Evolutionary conservation across 2,329 filamentous ascomycete species (phyloP).

Genomic region (Microcyclosporella mali): DNA sequence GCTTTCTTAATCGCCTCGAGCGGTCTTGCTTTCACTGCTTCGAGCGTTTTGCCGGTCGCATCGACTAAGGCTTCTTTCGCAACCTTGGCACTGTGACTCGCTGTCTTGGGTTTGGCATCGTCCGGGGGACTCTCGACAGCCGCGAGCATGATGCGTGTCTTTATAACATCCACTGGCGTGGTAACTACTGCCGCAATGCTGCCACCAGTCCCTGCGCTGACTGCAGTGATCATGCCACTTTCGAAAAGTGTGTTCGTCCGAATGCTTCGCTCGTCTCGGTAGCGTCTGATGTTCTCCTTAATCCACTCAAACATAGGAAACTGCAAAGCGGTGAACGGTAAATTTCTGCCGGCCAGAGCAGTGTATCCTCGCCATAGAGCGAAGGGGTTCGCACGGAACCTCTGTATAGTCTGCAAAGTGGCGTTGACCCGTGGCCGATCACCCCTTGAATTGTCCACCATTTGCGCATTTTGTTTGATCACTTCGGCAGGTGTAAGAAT

Average conservation of each 20-base stretch:
- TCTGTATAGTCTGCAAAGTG: constrained; percentile 51
- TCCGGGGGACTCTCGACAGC: constrained; percentile 38
- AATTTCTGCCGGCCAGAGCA: constrained; percentile 71
- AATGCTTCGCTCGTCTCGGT: constrained; percentile 35
- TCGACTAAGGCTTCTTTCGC: constrained; percentile 30
- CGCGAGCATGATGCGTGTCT: constrained; percentile 80
- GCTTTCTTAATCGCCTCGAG: constrained; percentile 31
- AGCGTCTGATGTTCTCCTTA: constrained; percentile 48
- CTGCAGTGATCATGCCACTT: constrained; percentile 63
- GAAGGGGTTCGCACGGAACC: constrained; percentile 51
- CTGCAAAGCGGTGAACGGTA: constrained; percentile 82
- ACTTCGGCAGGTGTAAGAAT: constrained; percentile 86
- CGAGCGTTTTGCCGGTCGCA: constrained; percentile 37
- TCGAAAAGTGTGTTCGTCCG: constrained; percentile 50
- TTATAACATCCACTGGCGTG: constrained; percentile 82
- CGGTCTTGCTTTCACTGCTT: constrained; percentile 26
- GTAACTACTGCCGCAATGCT: constrained; percentile 72
- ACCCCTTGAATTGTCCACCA: constrained; percentile 50
- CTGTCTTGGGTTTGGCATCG: constrained; percentile 4
- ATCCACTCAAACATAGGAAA: constrained; percentile 80
- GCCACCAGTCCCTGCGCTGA: constrained; percentile 68
- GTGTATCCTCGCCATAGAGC: constrained; percentile 66
- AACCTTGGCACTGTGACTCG: constrained; percentile 15
- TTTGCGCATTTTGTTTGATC: constrained; percentile 89
- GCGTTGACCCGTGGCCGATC: constrained; percentile 36